These are phyloP conservation scores for Rubus parviflorus DNA, from an alignment of 306 rosid genomes.

Conservation along the genomic window DNA sequence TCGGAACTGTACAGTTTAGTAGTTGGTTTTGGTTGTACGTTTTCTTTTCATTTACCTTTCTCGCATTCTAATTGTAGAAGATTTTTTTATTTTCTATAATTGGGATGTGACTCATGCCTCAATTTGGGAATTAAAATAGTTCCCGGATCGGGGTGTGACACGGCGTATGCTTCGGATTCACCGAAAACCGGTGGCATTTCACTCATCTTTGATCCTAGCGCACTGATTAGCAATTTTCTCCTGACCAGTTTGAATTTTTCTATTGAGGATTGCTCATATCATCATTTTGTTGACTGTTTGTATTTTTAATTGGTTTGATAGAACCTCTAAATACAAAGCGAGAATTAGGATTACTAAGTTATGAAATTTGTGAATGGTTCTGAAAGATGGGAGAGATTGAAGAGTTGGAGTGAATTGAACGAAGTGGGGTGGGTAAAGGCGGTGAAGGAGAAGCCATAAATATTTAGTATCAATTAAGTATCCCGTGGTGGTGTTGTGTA, in stretches of 20 bases:
- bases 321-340: not conserved
- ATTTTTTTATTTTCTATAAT: too few species aligned
- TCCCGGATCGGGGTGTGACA: too few species aligned
- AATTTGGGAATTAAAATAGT: too few species aligned
- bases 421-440: not conserved
- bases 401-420: not conserved
- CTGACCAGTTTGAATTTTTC: not conserved
- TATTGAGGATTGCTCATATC: not conserved
- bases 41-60: too few species aligned
- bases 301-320: not conserved
- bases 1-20: too few species aligned
- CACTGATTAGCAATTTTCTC: not conserved
- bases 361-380: not conserved
- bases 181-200: not conserved
- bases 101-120: too few species aligned
- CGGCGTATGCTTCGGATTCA: not conserved
- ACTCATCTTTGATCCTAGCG: slow-evolving; percentile 20
- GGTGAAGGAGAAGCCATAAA: slow-evolving; percentile 13
- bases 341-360: not conserved
- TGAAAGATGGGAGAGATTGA: slow-evolving; percentile 8
- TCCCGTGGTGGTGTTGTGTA: too few species aligned
- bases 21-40: too few species aligned
- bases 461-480: too few species aligned
- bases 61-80: too few species aligned
- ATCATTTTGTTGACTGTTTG: not conserved